These are phyloP conservation scores for Anthracocystis setariae DNA, from an alignment of 1,284 basidiomycete genomes.

Conservation along the genomic window DNA sequence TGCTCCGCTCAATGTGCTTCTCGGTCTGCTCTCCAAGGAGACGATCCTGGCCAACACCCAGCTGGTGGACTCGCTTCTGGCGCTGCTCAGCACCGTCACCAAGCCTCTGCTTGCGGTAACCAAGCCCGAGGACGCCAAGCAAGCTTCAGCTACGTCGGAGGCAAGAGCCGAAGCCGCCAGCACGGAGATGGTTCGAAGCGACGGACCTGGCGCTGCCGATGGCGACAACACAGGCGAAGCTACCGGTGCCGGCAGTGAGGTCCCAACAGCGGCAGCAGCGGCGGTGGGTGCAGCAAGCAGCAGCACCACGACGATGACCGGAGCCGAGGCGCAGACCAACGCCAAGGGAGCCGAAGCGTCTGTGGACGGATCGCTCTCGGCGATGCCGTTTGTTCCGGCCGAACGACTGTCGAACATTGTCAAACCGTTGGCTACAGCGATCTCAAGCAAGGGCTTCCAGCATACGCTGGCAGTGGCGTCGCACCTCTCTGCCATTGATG, in stretches of 20 bases:
- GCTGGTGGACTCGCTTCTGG: conserved; percentile 62
- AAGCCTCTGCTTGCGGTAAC: conserved; percentile 51
- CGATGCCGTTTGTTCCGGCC: conserved; percentile 42
- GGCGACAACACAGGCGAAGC: conserved; percentile 7
- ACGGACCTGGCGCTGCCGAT: conserved; percentile 6
- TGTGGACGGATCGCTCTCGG: conserved; percentile 13
- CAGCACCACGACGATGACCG: conserved; percentile 1
- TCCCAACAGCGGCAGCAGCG: conserved; percentile 4
- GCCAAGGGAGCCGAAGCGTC: conserved; percentile 2
- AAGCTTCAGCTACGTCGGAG: not conserved
- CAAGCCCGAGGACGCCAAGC: conserved; percentile 23
- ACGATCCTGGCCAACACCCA: conserved; percentile 60
- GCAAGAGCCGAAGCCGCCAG: conserved; percentile 21
- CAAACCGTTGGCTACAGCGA: conserved; percentile 60
- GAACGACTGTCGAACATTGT: conserved; percentile 62
- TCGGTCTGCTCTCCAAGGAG: conserved; percentile 60
- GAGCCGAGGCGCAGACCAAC: conserved; percentile 3
- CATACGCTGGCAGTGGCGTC: conserved; percentile 64
- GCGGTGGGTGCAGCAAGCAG: conserved; percentile 6
- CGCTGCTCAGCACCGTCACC: conserved; percentile 61
- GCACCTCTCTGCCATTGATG: conserved; percentile 58
- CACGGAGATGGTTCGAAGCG: conserved; percentile 36
- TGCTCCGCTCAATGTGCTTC: conserved; percentile 60
- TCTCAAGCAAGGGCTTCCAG: conserved; percentile 65
- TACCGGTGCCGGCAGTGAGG: no score